Percentiles rank a stretch among this genome's conserved stretches.
phyloP scores from a whole-genome alignment of 2,329 filamentous ascomycete genomes.

The Bipolaris bicolor region DNA sequence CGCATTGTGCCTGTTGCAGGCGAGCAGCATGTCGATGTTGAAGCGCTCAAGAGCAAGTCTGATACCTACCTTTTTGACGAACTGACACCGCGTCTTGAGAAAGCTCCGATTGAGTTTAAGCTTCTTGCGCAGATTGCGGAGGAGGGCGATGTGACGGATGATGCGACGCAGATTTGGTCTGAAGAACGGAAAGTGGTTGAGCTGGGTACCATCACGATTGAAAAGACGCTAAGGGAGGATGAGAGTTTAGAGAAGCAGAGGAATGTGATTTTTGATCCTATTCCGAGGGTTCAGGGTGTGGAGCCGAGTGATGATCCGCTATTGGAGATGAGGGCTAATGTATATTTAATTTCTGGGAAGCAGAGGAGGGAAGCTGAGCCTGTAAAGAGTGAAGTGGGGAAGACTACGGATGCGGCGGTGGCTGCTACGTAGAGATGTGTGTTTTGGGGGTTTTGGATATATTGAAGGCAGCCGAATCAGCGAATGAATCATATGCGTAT shows the following conservation, averaged over 20 bases:
- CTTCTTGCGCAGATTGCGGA: constrained; percentile 59
- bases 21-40: constrained; percentile 48
- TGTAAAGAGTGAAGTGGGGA: background rate
- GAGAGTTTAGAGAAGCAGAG: constrained; percentile 56
- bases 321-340: constrained; percentile 60
- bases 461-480: background rate
- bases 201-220: constrained; percentile 57
- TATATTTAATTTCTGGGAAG: constrained; percentile 63
- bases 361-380: constrained; percentile 56
- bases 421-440: constrained; percentile 4
- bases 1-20: constrained; percentile 56
- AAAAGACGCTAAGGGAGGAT: constrained; percentile 49
- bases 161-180: constrained; percentile 61
- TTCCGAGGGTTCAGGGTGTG: constrained; percentile 61
- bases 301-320: constrained; percentile 62
- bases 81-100: constrained; percentile 47
- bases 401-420: constrained; percentile 9
- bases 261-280: constrained; percentile 63
- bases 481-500: background rate
- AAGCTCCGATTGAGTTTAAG: constrained; percentile 53
- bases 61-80: constrained; percentile 59
- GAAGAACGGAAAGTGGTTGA: constrained; percentile 58
- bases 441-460: background rate
- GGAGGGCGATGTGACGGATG: constrained; percentile 55
- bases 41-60: constrained; percentile 48